A percentile compares a stretch with the other conserved stretches of the same genome.
These are phyloP conservation scores for Suillus plorans DNA, from an alignment of 768 basidiomycete genomes.

Conservation along the genomic window DNA sequence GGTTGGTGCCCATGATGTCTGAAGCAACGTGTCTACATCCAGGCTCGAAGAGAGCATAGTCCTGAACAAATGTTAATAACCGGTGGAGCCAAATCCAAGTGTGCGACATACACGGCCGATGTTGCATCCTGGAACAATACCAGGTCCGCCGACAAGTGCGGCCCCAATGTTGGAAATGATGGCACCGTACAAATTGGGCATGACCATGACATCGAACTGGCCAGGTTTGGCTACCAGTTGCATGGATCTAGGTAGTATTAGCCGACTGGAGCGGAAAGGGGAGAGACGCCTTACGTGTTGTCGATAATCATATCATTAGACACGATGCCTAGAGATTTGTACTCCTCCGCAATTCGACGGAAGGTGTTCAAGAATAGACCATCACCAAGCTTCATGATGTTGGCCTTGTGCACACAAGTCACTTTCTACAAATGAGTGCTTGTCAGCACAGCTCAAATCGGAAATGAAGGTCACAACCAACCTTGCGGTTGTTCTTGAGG, in stretches of 20 bases:
- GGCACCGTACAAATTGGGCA: conserved; percentile 96
- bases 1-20: conserved; percentile 95
- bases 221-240: conserved; percentile 94
- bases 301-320: conserved; percentile 99
- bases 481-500: conserved; percentile 97
- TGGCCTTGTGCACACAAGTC: conserved; percentile 99
- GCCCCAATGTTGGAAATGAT: conserved; percentile 99
- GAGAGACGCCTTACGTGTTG: conserved; percentile 70
- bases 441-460: conserved; percentile 4
- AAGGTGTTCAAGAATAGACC: conserved; percentile 99
- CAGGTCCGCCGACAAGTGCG: conserved; percentile 96
- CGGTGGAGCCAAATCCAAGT: neutral
- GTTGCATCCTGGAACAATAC: conserved; percentile 97
- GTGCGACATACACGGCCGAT: conserved; percentile 76
- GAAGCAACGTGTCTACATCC: conserved; percentile 95
- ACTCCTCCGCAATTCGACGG: conserved; percentile 94
- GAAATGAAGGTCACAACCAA: conserved; percentile 26
- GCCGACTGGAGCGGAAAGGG: neutral
- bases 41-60: conserved; percentile 98
- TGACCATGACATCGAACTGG: conserved; percentile 99
- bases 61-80: conserved; percentile 42
- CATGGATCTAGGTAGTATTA: conserved; percentile 71
- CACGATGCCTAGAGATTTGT: conserved; percentile 87
- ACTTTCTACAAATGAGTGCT: conserved; percentile 71
- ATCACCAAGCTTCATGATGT: conserved; percentile 99